Percentiles rank a stretch among this genome's conserved stretches.
Conservation (phyloP, 1,284 basidiomycete species). For the Sphaerobolus stellatus region DNA sequence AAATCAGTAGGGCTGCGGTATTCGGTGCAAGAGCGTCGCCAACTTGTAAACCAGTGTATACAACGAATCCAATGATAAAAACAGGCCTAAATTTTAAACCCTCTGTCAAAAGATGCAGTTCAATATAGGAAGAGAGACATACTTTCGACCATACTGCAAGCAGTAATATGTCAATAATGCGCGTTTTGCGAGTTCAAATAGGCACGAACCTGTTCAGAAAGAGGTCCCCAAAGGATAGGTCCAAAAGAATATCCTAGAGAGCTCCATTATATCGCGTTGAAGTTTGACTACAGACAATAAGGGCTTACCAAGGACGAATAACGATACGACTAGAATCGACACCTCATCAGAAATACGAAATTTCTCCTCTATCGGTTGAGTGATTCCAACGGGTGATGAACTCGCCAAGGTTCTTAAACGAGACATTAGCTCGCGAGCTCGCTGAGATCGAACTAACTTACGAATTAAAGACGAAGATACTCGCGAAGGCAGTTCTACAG, state of each 20-base stretch:
- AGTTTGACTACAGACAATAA: slow-evolving; percentile 3
- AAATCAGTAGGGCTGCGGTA: slow-evolving; percentile 58
- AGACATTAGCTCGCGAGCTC: slow-evolving; percentile 14
- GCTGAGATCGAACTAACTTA: slow-evolving; percentile 29
- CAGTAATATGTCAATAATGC: slow-evolving; percentile 24
- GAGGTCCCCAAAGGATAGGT: slow-evolving; percentile 58
- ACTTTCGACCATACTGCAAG: slow-evolving; percentile 43
- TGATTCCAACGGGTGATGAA: slow-evolving; percentile 52
- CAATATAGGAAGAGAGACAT: slow-evolving; percentile 34
- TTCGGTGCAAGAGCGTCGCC: slow-evolving; percentile 64
- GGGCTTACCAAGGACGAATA: slow-evolving; percentile 50
- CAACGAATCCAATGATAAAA: slow-evolving; percentile 65
- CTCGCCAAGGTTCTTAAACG: slow-evolving; percentile 57
- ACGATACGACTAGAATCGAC: slow-evolving; percentile 45
- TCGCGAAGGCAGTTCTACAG: slow-evolving; percentile 47
- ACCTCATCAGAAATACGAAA: slow-evolving; percentile 60
- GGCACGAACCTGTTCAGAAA: slow-evolving; percentile 43
- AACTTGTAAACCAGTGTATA: slow-evolving; percentile 65
- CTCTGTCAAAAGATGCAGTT: slow-evolving; percentile 42
- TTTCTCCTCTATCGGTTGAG: slow-evolving; percentile 45
- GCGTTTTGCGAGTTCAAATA: background rate
- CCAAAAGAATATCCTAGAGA: slow-evolving; percentile 47
- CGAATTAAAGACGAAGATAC: slow-evolving; percentile 69
- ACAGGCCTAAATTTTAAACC: slow-evolving; percentile 47
- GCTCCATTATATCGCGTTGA: background rate